A percentile compares a stretch with the other conserved stretches of the same genome.
These are phyloP conservation scores for Alloascoidea hylecoeti DNA, from an alignment of 805 yeast species.

Conservation along the genomic window DNA sequence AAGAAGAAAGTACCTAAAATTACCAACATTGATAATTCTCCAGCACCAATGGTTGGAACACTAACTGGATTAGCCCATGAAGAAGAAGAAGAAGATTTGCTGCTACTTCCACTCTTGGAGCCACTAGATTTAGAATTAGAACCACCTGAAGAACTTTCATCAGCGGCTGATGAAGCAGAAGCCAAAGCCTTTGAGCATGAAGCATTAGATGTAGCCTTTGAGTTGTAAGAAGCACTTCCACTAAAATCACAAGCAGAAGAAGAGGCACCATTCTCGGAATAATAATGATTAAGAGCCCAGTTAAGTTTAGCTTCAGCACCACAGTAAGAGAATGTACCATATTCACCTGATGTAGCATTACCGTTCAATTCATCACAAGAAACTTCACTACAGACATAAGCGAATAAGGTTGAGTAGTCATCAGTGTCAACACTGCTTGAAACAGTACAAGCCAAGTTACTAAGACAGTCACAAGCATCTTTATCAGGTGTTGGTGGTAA, in stretches of 20 bases:
- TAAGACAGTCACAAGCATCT: constrained; percentile 50
- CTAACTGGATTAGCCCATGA: background rate
- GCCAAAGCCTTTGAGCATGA: background rate
- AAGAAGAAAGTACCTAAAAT: background rate
- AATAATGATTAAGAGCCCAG: constrained; percentile 52
- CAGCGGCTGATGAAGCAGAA: background rate
- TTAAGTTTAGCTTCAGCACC: constrained; percentile 49
- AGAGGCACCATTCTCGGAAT: constrained; percentile 26
- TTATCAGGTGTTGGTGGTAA: constrained; percentile 74
- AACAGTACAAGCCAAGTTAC: constrained; percentile 47
- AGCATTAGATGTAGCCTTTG: background rate
- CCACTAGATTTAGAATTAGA: background rate
- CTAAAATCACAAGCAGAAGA: constrained; percentile 11
- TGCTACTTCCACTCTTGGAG: background rate
- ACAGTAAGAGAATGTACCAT: constrained; percentile 69
- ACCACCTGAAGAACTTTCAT: background rate
- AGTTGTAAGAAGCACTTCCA: background rate
- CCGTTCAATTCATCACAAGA: constrained; percentile 47
- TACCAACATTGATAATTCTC: background rate
- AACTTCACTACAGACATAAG: constrained; percentile 39
- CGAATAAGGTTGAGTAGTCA: constrained; percentile 47
- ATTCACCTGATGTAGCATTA: constrained; percentile 50
- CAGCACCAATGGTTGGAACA: background rate
- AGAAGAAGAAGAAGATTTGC: background rate
- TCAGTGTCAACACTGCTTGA: constrained; percentile 32